phyloP scores from a whole-genome alignment of 140 eudicot genomes.

The Cichorium intybus region DNA sequence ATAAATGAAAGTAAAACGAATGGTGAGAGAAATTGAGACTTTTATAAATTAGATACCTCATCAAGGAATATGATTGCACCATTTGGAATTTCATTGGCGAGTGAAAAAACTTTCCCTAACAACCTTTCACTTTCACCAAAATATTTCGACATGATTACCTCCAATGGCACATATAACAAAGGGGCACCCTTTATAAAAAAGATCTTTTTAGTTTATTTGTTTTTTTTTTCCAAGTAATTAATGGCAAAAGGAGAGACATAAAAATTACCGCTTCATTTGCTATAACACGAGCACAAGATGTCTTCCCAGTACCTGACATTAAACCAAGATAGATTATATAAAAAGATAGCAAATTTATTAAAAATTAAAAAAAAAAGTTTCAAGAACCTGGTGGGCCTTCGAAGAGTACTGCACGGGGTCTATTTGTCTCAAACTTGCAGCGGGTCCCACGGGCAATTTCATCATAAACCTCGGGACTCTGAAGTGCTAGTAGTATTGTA shows the following conservation, averaged over 20 bases:
- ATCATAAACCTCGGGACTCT: conserved; percentile 96
- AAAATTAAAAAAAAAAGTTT: neutral
- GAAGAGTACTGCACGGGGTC: conserved; percentile 96
- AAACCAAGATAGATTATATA: conserved; percentile 17
- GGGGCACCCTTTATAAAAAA: conserved; percentile 73
- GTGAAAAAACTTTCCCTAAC: conserved; percentile 89
- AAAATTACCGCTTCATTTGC: conserved; percentile 87
- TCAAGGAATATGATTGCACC: conserved; percentile 94
- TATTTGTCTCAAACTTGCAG: conserved; percentile 91
- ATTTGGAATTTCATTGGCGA: conserved; percentile 84
- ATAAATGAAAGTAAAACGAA: neutral
- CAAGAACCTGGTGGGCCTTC: conserved; percentile 98
- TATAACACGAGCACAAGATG: conserved; percentile 97
- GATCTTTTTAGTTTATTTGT: conserved; percentile 4
- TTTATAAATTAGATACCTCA: conserved; percentile 48
- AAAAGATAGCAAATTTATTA: neutral
- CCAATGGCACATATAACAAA: conserved; percentile 87
- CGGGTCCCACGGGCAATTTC: conserved; percentile 99
- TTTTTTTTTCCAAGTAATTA: neutral
- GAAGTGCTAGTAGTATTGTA: conserved; percentile 84
- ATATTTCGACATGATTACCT: conserved; percentile 87
- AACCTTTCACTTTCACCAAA: conserved; percentile 98
- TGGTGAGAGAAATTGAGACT: neutral
- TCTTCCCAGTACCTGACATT: conserved; percentile 93
- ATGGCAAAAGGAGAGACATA: neutral